Conservation (phyloP, 768 basidiomycete genomes). For the Coprinopsis cinerea region DNA sequence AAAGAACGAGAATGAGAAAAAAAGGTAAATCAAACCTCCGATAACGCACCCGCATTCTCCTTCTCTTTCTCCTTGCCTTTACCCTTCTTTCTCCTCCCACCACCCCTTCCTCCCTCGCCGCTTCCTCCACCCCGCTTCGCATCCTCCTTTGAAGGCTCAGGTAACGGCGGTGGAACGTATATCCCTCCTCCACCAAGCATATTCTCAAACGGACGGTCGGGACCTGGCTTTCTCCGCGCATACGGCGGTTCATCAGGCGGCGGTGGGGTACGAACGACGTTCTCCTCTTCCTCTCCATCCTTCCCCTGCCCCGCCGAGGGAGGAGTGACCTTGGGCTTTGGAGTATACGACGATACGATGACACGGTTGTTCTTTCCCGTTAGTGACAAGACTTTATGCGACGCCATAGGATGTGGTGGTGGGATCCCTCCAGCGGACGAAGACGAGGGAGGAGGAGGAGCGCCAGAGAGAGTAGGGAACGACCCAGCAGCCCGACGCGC, state of each 20-base stretch:
- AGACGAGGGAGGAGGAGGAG: slow-evolving; percentile 9
- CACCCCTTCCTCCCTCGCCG: not conserved
- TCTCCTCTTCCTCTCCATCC: not conserved
- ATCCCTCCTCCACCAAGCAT: not conserved
- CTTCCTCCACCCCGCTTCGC: not conserved
- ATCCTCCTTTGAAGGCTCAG: not conserved
- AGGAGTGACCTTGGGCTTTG: slow-evolving; percentile 32
- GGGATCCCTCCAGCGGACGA: slow-evolving; percentile 8
- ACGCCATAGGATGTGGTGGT: slow-evolving; percentile 26
- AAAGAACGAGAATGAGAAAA: too few relatives aligned
- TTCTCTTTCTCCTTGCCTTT: slow-evolving; percentile 1
- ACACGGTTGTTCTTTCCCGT: slow-evolving; percentile 46
- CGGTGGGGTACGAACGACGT: not conserved
- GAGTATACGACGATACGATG: slow-evolving; percentile 47
- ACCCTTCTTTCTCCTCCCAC: not conserved
- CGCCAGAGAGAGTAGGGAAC: slow-evolving; percentile 48
- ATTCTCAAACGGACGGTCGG: not conserved
- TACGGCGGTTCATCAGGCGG: not conserved
- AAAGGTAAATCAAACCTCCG: too few relatives aligned
- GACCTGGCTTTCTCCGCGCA: not conserved
- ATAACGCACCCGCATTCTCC: not conserved
- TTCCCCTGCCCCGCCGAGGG: slow-evolving; percentile 12
- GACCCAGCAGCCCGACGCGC: slow-evolving; percentile 49
- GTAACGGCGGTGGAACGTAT: not conserved
- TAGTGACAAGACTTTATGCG: slow-evolving; percentile 57